Conservation (phyloP, 2,329 filamentous ascomycete species). For the Sporothrix phasma region DNA sequence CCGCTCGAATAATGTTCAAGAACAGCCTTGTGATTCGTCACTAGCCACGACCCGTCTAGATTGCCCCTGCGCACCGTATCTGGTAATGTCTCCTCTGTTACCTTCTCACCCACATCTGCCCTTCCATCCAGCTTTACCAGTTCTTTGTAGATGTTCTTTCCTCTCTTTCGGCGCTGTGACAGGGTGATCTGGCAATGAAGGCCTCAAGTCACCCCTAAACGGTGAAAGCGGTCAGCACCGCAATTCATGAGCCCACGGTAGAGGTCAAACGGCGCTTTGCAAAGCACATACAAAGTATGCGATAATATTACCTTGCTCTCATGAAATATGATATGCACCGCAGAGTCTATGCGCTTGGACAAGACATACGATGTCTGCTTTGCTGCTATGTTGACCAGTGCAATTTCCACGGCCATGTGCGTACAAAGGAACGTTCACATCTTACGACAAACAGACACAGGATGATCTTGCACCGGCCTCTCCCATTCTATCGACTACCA, state of each 20-base stretch:
- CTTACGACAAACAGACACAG: not conserved
- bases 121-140: no score
- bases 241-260: no score
- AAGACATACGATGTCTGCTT: not conserved
- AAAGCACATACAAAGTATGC: no score
- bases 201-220: no score
- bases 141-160: no score
- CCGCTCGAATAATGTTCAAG: not conserved
- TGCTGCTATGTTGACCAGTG: no score
- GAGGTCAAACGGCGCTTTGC: no score
- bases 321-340: not conserved
- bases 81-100: not conserved
- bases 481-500: not conserved
- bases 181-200: not conserved
- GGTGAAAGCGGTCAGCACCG: no score
- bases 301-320: no score
- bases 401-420: not conserved
- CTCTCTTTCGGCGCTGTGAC: not conserved
- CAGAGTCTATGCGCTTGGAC: not conserved
- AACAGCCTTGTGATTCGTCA: not conserved
- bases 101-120: not conserved
- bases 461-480: not conserved
- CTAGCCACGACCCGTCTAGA: not conserved
- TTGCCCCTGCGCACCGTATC: not conserved
- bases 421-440: not conserved